Base-by-base conservation (phyloP, 768 basidiomycete genomes). In the Cystoderma amianthinum region DNA sequence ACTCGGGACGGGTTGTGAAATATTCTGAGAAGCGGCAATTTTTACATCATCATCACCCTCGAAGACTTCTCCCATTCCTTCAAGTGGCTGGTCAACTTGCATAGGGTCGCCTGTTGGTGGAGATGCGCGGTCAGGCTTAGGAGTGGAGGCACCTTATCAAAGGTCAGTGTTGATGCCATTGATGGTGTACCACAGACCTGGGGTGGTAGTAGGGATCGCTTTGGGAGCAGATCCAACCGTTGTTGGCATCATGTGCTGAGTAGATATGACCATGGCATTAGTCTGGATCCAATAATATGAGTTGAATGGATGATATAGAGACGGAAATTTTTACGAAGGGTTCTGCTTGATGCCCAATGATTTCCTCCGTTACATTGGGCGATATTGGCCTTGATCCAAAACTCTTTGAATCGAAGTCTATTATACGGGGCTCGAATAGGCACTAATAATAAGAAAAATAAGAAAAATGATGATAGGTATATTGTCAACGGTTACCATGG, bases 351-450 rank as follows among this genome's bases (percentile, higher is more conserved):
- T 72, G 75, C 25, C 74, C 72, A 17, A 82, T 67, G 28, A 87
- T 82, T 48, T 90, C 88, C 42, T 92, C 88, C 3, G 85, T 81
- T 19, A 87, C 74, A 45, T 82, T 75, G 9, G 71, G 69, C 23
- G 71, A 76, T n/a, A 69, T 61, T 23, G 72, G 61, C 17, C 59
- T 65, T 42, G 73, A 54, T 9, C 73, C 72, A 13, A 67, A 60
- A 18, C 76, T 69, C 59, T 93, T 92, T 48, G 73, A 71, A 20
- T 90, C 83, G 52, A 94, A 96, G 46, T 96, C 86, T 43, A 99
- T 82, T 28, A 94, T 78, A 15, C 90, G 82, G 11, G 96, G 93
- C 48, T 96, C 92, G 49, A 98, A 98, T 22, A 97, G 67, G 53
- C 86, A 85, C 93, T 97, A 49, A n/a, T n/a, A n/a, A n/a, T n/a